Percentiles rank a stretch among this genome's conserved stretches.
These are phyloP conservation scores for Aspergillus tamarii DNA, from an alignment of 2,329 filamentous ascomycete species.

Conservation along the genomic window DNA sequence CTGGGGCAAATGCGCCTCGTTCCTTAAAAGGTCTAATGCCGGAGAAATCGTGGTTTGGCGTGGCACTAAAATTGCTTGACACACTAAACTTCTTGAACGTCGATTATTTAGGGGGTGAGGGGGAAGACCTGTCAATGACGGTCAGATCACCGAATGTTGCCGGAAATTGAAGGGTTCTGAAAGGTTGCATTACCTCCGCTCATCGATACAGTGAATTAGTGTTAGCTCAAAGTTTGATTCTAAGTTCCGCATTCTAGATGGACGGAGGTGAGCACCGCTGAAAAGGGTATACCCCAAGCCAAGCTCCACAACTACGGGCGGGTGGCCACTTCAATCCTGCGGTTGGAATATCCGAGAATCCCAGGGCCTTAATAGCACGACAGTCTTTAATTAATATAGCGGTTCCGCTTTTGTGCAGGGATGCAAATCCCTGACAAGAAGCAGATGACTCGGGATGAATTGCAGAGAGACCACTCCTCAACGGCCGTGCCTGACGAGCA, in stretches of 20 bases:
- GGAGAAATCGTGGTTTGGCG: not conserved
- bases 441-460: not conserved
- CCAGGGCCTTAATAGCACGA: not conserved
- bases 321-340: not conserved
- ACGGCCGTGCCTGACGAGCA: conserved; percentile 8
- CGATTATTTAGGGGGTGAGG: not conserved
- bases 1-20: conserved; percentile 2
- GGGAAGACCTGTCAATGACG: not conserved
- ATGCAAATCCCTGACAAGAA: not conserved
- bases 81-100: conserved; percentile 5
- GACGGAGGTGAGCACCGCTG: not conserved
- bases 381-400: not conserved
- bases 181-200: conserved; percentile 6
- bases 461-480: not conserved
- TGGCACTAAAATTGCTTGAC: conserved; percentile 13
- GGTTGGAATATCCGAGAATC: not conserved
- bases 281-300: not conserved
- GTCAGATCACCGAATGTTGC: conserved; percentile 4
- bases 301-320: not conserved
- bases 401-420: not conserved
- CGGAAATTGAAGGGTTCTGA: conserved; percentile 6
- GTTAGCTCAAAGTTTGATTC: not conserved
- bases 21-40: conserved; percentile 8
- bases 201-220: not conserved
- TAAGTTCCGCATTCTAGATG: not conserved